phyloP scores from a whole-genome alignment of 2,329 filamentous ascomycete genomes.

The Nemania sp. region DNA sequence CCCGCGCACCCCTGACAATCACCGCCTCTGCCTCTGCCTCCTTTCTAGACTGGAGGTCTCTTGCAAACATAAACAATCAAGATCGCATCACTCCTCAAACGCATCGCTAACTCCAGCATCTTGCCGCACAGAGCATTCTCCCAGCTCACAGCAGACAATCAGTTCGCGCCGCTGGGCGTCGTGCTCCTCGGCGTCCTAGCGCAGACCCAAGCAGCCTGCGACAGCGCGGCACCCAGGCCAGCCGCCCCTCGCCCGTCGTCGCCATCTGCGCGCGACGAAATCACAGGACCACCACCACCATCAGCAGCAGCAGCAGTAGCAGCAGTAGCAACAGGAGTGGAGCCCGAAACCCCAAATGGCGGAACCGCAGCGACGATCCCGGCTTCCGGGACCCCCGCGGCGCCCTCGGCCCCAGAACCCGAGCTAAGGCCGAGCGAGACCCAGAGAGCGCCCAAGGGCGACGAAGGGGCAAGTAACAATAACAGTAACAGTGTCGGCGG shows the following conservation, averaged over 20 bases:
- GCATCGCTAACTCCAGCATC: constrained; percentile 5
- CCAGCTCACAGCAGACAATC: constrained; percentile 70
- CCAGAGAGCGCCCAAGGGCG: background rate
- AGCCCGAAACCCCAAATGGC: background rate
- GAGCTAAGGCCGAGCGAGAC: background rate
- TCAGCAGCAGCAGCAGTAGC: background rate
- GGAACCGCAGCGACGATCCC: background rate
- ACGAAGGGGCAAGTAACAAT: background rate
- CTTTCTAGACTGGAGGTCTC: too few species aligned
- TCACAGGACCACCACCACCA: too few species aligned
- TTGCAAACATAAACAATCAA: too few species aligned
- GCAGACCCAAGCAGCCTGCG: constrained; percentile 55
- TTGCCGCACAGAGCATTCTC: constrained; percentile 61
- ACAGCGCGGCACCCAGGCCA: constrained; percentile 36
- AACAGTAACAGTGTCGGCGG: background rate
- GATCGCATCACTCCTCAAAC: too few species aligned
- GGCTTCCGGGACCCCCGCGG: background rate
- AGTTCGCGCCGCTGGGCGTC: constrained; percentile 73
- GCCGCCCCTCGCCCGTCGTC: background rate
- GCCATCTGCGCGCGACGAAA: background rate
- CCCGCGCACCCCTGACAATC: too few species aligned
- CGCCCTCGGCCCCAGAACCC: background rate
- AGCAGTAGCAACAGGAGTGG: background rate
- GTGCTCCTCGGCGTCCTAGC: constrained; percentile 69
- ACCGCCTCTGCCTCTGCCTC: too few species aligned